A percentile compares a stretch with the other conserved stretches of the same genome.
phyloP scores from a whole-genome alignment of 129 eudicot species.

The Flaveria ramosissima region DNA sequence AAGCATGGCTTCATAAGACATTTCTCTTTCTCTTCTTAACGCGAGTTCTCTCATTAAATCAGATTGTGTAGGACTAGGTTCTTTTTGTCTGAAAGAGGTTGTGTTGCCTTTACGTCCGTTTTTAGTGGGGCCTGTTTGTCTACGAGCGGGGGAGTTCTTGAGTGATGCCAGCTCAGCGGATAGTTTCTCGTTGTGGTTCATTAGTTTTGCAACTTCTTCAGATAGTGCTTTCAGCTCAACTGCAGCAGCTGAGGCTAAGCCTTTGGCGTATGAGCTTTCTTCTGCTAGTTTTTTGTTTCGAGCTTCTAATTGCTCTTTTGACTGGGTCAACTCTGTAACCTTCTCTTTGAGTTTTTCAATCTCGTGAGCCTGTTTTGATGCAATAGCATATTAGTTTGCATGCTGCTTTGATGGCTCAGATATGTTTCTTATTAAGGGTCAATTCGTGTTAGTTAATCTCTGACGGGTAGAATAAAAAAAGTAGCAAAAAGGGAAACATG shows the following conservation, averaged over 20 bases:
- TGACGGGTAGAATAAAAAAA: not conserved
- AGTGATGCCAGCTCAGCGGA: constrained; percentile 50
- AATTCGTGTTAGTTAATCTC: not conserved
- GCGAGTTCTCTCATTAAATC: constrained; percentile 84
- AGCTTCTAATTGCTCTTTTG: constrained; percentile 65
- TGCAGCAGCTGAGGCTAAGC: constrained; percentile 97
- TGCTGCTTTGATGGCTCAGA: constrained; percentile 7
- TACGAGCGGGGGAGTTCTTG: constrained; percentile 65
- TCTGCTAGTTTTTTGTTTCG: constrained; percentile 85
- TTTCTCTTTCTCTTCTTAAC: constrained; percentile 73
- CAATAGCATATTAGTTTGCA: constrained; percentile 17
- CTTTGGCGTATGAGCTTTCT: constrained; percentile 96
- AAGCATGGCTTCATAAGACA: constrained; percentile 69
- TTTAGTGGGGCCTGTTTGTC: constrained; percentile 35
- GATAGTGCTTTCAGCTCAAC: constrained; percentile 92
- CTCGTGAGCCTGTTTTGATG: constrained; percentile 49
- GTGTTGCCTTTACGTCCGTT: constrained; percentile 66
- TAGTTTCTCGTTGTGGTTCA: constrained; percentile 86
- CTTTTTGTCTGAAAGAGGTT: constrained; percentile 52
- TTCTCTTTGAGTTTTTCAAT: constrained; percentile 66
- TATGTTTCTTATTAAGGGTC: constrained; percentile 9
- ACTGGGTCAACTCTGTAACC: constrained; percentile 53
- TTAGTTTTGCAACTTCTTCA: constrained; percentile 93
- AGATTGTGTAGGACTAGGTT: constrained; percentile 44
- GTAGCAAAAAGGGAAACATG: too few relatives aligned